Percentiles rank a stretch among this genome's conserved stretches.
Conservation (phyloP, 2,329 filamentous ascomycete species). For the Xylariomycetidae sp. region DNA sequence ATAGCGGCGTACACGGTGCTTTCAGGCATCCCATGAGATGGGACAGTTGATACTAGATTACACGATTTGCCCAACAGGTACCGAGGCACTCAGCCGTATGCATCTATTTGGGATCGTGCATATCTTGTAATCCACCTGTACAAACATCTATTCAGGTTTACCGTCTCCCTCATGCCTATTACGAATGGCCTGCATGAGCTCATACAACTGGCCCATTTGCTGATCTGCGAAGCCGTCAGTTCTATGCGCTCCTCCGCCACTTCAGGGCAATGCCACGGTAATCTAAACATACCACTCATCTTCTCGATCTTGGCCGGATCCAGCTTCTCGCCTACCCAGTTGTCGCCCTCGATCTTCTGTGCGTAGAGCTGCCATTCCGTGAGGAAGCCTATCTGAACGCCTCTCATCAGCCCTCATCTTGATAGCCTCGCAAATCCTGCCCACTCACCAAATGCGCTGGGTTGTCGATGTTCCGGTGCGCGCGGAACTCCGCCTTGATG, state of each 20-base stretch:
- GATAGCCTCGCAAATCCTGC: neutral
- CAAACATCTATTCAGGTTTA: too few species aligned
- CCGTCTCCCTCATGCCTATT: slow-evolving; percentile 27
- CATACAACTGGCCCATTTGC: slow-evolving; percentile 88
- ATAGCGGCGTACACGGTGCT: too few species aligned
- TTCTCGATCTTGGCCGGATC: slow-evolving; percentile 81
- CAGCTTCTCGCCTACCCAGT: slow-evolving; percentile 78
- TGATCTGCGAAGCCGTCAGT: slow-evolving; percentile 57
- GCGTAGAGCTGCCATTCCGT: slow-evolving; percentile 96
- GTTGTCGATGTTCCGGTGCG: slow-evolving; percentile 79
- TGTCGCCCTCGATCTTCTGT: slow-evolving; percentile 81
- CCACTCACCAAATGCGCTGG: slow-evolving; percentile 75
- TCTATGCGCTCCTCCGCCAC: too few species aligned
- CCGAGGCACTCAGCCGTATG: too few species aligned
- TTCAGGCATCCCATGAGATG: too few species aligned
- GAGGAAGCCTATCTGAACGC: slow-evolving; percentile 77
- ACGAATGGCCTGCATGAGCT: slow-evolving; percentile 79
- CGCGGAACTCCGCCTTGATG: slow-evolving; percentile 85
- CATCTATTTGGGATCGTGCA: too few species aligned
- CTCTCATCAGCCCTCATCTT: neutral
- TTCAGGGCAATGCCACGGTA: too few species aligned
- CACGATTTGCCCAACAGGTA: too few species aligned
- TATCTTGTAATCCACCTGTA: too few species aligned
- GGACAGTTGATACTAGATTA: too few species aligned
- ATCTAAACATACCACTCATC: slow-evolving; percentile 80